Percentiles rank a stretch among this genome's conserved stretches.
These are phyloP conservation scores for Liriodendron chinense DNA, from an alignment of 164 flowering plant species.

Conservation along the genomic window DNA sequence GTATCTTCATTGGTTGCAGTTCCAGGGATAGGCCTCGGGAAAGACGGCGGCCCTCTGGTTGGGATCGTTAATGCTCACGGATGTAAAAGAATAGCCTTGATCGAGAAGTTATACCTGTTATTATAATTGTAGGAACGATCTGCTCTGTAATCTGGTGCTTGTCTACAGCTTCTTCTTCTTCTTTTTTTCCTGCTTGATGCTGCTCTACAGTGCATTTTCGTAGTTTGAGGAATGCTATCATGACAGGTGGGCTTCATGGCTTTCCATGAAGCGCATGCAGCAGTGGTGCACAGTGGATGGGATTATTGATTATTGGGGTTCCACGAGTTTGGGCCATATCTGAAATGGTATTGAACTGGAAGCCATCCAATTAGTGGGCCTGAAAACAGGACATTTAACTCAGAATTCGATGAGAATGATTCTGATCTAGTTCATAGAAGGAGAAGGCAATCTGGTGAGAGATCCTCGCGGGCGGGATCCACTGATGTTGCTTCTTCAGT, in stretches of 20 bases:
- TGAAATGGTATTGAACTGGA: too few species aligned
- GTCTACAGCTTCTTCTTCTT: not conserved
- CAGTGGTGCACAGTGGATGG: too few species aligned
- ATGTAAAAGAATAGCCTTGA: not conserved
- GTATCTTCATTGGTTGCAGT: conserved; percentile 35
- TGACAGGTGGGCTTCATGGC: not conserved
- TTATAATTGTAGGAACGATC: not conserved
- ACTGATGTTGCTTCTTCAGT: too few species aligned
- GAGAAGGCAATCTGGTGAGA: too few species aligned
- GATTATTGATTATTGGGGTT: too few species aligned
- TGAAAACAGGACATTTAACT: too few species aligned
- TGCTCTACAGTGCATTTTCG: not conserved
- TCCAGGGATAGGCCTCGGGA: conserved; percentile 72
- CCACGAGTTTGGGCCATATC: too few species aligned
- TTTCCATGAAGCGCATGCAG: too few species aligned
- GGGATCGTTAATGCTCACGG: conserved; percentile 57
- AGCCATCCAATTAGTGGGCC: too few species aligned
- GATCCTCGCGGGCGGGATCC: too few species aligned
- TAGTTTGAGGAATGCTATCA: not conserved
- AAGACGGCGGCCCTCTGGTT: conserved; percentile 87
- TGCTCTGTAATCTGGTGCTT: not conserved
- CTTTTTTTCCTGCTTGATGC: not conserved
- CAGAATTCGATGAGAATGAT: too few species aligned
- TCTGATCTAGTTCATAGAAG: too few species aligned
- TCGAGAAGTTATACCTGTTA: not conserved